phyloP scores from a whole-genome alignment of 169 alveolate species.

The Plasmodium ovale region DNA sequence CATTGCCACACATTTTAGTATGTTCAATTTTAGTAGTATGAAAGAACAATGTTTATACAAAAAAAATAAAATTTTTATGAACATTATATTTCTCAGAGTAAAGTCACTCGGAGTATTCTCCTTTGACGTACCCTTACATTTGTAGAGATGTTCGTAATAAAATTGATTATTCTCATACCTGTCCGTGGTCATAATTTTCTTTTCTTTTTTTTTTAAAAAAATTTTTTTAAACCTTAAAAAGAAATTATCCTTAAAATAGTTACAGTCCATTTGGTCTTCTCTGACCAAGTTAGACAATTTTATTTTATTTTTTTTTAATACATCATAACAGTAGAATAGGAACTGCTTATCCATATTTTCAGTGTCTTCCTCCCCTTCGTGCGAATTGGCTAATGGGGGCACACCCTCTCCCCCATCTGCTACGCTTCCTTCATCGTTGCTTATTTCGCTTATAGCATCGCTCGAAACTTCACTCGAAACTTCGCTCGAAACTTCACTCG shows the following conservation, averaged over 20 bases:
- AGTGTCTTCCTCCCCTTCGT: not conserved
- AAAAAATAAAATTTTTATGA: conserved; percentile 51
- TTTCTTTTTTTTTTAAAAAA: not conserved
- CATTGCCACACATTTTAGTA: conserved; percentile 17
- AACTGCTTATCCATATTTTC: not conserved
- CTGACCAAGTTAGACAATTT: not conserved
- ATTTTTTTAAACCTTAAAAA: conserved; percentile 6
- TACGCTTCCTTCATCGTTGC: not conserved
- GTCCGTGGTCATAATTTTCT: not conserved
- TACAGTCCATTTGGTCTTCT: not conserved
- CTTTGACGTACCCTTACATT: not conserved
- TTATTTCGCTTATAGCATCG: conserved; percentile 22
- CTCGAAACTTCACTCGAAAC: not conserved
- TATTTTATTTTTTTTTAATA: conserved; percentile 38
- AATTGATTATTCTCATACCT: not conserved
- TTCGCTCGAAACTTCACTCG: no score
- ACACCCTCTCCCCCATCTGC: not conserved
- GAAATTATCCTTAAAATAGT: not conserved
- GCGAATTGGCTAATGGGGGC: not conserved
- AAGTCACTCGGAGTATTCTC: conserved; percentile 13
- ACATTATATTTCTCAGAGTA: conserved; percentile 17
- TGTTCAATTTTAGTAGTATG: not conserved
- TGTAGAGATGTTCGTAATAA: not conserved
- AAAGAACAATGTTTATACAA: conserved; percentile 8
- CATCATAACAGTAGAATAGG: not conserved